Conservation (phyloP, 805 yeast genomes). For the Kuraishia molischiana region DNA sequence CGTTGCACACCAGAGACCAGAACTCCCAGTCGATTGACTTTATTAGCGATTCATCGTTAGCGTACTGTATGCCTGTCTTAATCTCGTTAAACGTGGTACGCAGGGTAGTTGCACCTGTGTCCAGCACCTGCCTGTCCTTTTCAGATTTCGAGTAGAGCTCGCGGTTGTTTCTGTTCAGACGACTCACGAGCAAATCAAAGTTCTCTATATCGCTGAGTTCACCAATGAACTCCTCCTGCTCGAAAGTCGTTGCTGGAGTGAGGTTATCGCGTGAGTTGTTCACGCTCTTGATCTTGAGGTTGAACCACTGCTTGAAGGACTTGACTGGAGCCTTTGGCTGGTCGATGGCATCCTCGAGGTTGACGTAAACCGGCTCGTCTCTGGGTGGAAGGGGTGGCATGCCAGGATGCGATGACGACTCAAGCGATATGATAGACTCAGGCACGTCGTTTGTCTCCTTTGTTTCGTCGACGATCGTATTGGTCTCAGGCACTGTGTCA, state of each 20-base stretch:
- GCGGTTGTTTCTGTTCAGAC: constrained; percentile 45
- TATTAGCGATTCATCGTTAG: constrained; percentile 20
- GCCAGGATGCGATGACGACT: too few relatives aligned
- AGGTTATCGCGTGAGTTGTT: background rate
- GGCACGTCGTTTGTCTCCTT: too few relatives aligned
- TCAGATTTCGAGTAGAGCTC: constrained; percentile 40
- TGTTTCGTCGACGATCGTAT: too few relatives aligned
- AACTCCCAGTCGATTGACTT: constrained; percentile 67
- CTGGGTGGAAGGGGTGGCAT: background rate
- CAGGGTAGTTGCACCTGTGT: constrained; percentile 34
- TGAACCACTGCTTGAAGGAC: constrained; percentile 1
- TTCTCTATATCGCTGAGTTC: constrained; percentile 23
- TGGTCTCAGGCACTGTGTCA: background rate
- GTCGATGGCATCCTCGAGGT: background rate
- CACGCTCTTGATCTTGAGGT: background rate
- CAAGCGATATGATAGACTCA: too few relatives aligned
- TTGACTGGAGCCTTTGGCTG: background rate
- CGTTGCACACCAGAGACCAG: constrained; percentile 77
- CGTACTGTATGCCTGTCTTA: constrained; percentile 32
- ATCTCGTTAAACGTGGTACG: constrained; percentile 36
- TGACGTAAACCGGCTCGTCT: background rate
- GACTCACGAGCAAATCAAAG: constrained; percentile 50
- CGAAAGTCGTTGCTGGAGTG: background rate
- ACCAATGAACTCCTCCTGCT: background rate
- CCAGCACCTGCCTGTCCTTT: constrained; percentile 40